These are phyloP conservation scores for Sugiyamaella lignohabitans DNA, from an alignment of 805 yeast genomes.

Conservation along the genomic window DNA sequence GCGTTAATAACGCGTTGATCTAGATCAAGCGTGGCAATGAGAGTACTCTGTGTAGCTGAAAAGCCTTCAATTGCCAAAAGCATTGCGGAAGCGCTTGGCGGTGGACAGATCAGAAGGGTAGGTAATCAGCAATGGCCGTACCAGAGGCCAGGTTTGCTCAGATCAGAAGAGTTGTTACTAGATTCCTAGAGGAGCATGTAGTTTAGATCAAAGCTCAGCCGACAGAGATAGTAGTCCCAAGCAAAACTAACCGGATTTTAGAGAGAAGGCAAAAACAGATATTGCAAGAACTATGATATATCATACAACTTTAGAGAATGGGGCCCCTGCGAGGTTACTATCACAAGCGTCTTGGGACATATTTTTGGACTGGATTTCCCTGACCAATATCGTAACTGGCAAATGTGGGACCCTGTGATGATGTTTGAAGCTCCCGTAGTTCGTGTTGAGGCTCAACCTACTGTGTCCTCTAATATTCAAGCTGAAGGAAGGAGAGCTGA, in stretches of 20 bases:
- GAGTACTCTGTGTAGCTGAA: constrained; percentile 90
- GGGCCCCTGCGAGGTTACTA: constrained; percentile 72
- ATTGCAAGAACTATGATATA: constrained; percentile 75
- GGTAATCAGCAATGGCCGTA: neutral
- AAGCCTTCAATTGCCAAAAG: constrained; percentile 91
- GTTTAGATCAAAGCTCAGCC: neutral
- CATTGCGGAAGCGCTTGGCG: constrained; percentile 68
- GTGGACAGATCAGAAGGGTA: constrained; percentile 47
- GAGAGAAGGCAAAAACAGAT: constrained; percentile 49
- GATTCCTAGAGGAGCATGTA: too few relatives aligned
- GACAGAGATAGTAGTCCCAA: neutral
- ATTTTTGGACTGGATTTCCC: constrained; percentile 61
- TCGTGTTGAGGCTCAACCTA: constrained; percentile 32
- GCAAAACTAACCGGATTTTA: neutral
- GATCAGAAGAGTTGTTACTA: too few relatives aligned
- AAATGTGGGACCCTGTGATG: constrained; percentile 53
- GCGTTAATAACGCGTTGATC: too few relatives aligned
- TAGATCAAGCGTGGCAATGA: too few relatives aligned
- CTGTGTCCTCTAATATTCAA: constrained; percentile 59
- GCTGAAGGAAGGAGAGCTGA: constrained; percentile 56
- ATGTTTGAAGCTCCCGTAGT: constrained; percentile 67
- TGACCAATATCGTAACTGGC: constrained; percentile 48
- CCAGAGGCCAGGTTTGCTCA: neutral
- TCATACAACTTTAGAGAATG: constrained; percentile 53
- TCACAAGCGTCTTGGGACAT: constrained; percentile 94